Evolutionary conservation across 495 filamentous ascomycete genomes (phyloP).

Genomic region (Astrocystis sublimbata): DNA sequence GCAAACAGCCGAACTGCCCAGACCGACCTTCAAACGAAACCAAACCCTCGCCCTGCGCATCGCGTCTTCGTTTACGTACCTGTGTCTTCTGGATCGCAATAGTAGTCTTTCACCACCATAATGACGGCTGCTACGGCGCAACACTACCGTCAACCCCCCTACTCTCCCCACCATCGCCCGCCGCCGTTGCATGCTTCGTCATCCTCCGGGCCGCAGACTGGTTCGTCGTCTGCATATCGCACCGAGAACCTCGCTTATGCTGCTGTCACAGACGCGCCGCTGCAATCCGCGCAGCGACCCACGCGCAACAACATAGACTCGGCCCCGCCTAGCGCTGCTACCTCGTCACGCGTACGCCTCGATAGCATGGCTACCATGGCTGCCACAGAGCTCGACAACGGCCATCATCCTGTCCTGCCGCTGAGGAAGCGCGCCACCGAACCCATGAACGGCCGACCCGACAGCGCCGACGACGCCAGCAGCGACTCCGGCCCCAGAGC

Average conservation of each 20-base stretch:
- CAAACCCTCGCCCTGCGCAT: too few relatives aligned
- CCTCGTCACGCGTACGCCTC: slow-evolving; percentile 27
- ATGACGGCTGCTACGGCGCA: slow-evolving; percentile 18
- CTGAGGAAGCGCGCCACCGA: slow-evolving; percentile 13
- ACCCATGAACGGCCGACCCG: slow-evolving; percentile 23
- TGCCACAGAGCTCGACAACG: slow-evolving; percentile 2
- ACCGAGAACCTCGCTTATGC: slow-evolving; percentile 8
- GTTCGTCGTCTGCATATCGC: neutral
- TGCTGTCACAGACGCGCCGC: neutral
- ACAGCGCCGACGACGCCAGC: slow-evolving; percentile 27
- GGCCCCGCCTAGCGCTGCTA: slow-evolving; percentile 19
- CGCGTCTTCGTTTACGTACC: neutral
- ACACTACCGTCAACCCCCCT: slow-evolving; percentile 9
- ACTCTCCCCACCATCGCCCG: neutral
- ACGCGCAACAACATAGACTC: slow-evolving; percentile 8
- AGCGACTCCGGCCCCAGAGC: slow-evolving; percentile 32
- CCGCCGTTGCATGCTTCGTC: neutral
- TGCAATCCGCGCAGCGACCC: neutral
- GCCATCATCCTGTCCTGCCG: neutral
- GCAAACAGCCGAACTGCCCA: too few relatives aligned
- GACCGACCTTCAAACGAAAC: too few relatives aligned
- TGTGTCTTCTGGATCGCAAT: neutral
- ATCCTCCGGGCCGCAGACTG: neutral
- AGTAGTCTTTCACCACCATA: slow-evolving; percentile 4
- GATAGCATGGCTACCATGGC: slow-evolving; percentile 23